A percentile compares a stretch with the other conserved stretches of the same genome.
These are phyloP conservation scores for Suillus subalutaceus DNA, from an alignment of 768 basidiomycete genomes.

Conservation along the genomic window DNA sequence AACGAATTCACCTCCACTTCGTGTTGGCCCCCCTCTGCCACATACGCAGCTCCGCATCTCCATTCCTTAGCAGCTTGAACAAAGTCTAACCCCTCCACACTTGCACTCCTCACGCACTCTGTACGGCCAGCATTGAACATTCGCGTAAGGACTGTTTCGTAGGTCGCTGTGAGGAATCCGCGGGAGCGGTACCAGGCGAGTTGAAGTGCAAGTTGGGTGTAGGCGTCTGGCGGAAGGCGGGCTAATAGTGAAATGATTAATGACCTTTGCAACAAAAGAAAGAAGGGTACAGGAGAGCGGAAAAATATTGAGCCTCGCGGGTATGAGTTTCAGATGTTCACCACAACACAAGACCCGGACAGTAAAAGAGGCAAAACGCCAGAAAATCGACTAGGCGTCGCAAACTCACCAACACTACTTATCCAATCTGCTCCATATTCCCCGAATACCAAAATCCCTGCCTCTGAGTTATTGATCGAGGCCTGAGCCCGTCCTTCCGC, in stretches of 20 bases:
- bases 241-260: conserved; percentile 34
- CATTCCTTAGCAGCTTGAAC: conserved; percentile 22
- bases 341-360: neutral
- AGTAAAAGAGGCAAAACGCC: neutral
- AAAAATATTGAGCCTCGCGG: neutral
- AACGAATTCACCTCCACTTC: neutral
- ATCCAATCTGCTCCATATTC: conserved; percentile 91
- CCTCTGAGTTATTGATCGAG: conserved; percentile 80
- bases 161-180: conserved; percentile 80
- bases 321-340: neutral
- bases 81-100: conserved; percentile 55
- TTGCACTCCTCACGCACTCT: conserved; percentile 75
- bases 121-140: conserved; percentile 87
- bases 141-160: conserved; percentile 90
- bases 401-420: conserved; percentile 61
- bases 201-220: conserved; percentile 89
- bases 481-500: conserved; percentile 59
- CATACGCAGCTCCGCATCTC: neutral
- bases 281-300: neutral
- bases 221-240: conserved; percentile 74
- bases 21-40: too few relatives aligned
- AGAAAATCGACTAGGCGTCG: neutral
- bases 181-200: conserved; percentile 87
- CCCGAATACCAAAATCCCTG: conserved; percentile 78
- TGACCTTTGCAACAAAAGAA: neutral